phyloP scores from a whole-genome alignment of 768 basidiomycete genomes.

The Calocera viscosa region DNA sequence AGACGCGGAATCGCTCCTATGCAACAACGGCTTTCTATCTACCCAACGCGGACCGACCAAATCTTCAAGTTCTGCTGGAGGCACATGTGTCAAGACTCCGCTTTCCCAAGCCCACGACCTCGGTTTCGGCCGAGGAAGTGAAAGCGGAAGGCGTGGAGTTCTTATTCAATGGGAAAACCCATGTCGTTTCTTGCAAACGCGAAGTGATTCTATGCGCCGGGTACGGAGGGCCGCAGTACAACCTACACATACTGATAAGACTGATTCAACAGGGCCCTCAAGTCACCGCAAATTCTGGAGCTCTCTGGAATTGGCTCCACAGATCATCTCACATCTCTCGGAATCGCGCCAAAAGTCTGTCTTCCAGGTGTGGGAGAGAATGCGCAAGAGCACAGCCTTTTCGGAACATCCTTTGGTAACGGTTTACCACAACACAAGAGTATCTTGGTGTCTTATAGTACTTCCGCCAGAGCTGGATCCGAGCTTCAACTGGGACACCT shows the following conservation, averaged over 20 bases:
- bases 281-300: slow-evolving; percentile 43
- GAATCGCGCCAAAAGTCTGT: slow-evolving; percentile 42
- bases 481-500: slow-evolving; percentile 17
- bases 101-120: not conserved
- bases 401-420: slow-evolving; percentile 18
- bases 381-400: slow-evolving; percentile 35
- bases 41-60: slow-evolving; percentile 23
- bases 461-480: not conserved
- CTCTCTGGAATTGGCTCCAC: slow-evolving; percentile 56
- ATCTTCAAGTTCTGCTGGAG: slow-evolving; percentile 22
- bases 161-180: slow-evolving; percentile 22
- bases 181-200: slow-evolving; percentile 32
- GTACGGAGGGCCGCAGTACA: slow-evolving; percentile 17
- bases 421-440: not conserved
- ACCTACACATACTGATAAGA: not conserved
- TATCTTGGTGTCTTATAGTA: not conserved
- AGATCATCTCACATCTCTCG: slow-evolving; percentile 35
- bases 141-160: slow-evolving; percentile 41
- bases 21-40: slow-evolving; percentile 24
- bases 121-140: slow-evolving; percentile 6
- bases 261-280: slow-evolving; percentile 28
- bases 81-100: slow-evolving; percentile 25
- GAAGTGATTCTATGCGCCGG: slow-evolving; percentile 43
- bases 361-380: slow-evolving; percentile 70
- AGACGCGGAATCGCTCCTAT: slow-evolving; percentile 22